Conservation (phyloP, 768 basidiomycete genomes). For the Amanita rubescens region DNA sequence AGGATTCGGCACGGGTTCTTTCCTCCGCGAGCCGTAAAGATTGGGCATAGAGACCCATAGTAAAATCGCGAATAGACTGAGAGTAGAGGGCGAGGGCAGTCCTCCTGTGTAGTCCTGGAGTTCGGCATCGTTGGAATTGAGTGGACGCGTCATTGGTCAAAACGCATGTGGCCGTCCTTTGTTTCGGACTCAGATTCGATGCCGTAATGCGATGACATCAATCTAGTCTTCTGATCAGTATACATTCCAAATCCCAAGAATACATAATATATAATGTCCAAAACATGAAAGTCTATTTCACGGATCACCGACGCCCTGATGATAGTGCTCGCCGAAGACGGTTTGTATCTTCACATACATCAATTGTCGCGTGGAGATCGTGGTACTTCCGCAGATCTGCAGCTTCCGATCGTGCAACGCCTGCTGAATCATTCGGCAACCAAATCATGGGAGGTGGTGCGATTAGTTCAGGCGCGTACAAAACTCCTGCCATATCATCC, state of each 20-base stretch:
- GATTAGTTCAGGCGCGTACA: slow-evolving; percentile 78
- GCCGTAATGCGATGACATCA: background rate
- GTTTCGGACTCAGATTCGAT: background rate
- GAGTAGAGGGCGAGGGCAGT: background rate
- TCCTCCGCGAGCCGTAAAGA: background rate
- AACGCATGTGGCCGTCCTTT: slow-evolving; percentile 13
- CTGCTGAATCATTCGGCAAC: slow-evolving; percentile 75
- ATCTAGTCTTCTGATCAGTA: slow-evolving; percentile 19
- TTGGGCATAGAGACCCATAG: background rate
- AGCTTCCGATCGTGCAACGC: slow-evolving; percentile 69
- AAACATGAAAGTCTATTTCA: background rate
- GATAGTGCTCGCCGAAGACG: slow-evolving; percentile 22
- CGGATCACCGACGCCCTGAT: slow-evolving; percentile 24
- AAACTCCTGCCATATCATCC: slow-evolving; percentile 66
- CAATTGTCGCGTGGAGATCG: slow-evolving; percentile 60
- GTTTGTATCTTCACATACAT: slow-evolving; percentile 51
- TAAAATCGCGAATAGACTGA: slow-evolving; percentile 1
- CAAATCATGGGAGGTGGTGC: slow-evolving; percentile 76
- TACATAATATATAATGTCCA: slow-evolving; percentile 10
- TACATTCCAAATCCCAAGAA: background rate
- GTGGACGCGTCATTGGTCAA: slow-evolving; percentile 22
- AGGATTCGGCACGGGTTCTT: background rate
- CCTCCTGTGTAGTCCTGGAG: background rate
- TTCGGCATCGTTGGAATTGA: background rate
- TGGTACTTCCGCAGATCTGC: slow-evolving; percentile 72